These are phyloP conservation scores for Pleurotus eryngii DNA, from an alignment of 768 basidiomycete species.

Conservation along the genomic window DNA sequence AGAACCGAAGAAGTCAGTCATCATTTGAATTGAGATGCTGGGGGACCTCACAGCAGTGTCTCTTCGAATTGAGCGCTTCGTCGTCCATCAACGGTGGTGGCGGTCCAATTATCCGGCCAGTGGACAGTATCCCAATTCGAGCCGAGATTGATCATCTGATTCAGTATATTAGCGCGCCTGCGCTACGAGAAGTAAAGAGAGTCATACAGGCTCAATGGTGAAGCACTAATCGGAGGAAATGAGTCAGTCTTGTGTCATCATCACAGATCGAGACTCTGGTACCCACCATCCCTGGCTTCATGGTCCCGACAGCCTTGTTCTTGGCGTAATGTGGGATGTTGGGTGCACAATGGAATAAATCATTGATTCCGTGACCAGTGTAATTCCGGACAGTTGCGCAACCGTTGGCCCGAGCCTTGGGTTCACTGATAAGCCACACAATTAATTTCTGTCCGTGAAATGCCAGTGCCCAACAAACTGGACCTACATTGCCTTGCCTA, in stretches of 20 bases:
- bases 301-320: conserved; percentile 87
- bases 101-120: conserved; percentile 97
- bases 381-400: conserved; percentile 92
- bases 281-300: conserved; percentile 91
- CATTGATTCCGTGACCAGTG: conserved; percentile 87
- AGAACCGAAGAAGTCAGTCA: conserved; percentile 7
- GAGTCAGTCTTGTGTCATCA: conserved; percentile 1
- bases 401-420: conserved; percentile 74
- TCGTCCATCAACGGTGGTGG: conserved; percentile 88
- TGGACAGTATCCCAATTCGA: conserved; percentile 72
- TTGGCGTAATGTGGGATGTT: conserved; percentile 95
- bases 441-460: background rate
- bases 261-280: background rate
- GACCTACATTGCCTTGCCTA: conserved; percentile 84
- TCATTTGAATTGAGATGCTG: background rate
- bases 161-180: conserved; percentile 3
- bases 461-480: background rate
- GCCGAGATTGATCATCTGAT: conserved; percentile 91
- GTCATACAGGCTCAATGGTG: conserved; percentile 74
- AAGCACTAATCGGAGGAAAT: conserved; percentile 40
- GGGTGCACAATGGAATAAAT: conserved; percentile 80
- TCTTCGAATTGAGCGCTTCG: conserved; percentile 97
- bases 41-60: conserved; percentile 75
- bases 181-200: conserved; percentile 2
- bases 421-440: conserved; percentile 53